A percentile compares a stretch with the other conserved stretches of the same genome.
These are phyloP conservation scores for Cinnamomum micranthum DNA, from an alignment of 164 flowering plant species.

Conservation along the genomic window DNA sequence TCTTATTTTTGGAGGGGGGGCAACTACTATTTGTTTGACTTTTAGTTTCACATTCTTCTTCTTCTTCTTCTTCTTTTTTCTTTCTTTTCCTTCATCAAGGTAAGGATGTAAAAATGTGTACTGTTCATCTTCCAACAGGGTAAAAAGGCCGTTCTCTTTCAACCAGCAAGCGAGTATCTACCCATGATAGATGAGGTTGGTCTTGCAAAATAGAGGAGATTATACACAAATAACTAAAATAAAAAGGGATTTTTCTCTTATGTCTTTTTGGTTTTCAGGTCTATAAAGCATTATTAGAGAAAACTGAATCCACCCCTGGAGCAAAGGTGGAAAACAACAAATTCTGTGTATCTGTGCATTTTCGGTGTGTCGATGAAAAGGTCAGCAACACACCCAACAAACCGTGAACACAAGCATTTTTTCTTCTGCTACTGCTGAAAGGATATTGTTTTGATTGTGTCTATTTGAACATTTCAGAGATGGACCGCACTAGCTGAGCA, in stretches of 20 bases:
- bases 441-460: not conserved
- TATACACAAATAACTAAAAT: too few relatives aligned
- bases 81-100: too few relatives aligned
- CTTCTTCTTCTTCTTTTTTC: too few relatives aligned
- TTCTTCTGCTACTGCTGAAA: not conserved
- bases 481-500: constrained; percentile 70
- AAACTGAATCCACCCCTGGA: constrained; percentile 63
- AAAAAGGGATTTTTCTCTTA: too few relatives aligned
- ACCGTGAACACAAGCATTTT: not conserved
- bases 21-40: too few relatives aligned
- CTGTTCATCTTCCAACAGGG: constrained; percentile 4
- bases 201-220: not conserved
- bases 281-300: constrained; percentile 54
- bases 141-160: constrained; percentile 11
- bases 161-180: constrained; percentile 16
- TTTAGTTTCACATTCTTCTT: too few relatives aligned
- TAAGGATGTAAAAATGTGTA: not conserved
- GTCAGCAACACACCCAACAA: constrained; percentile 21
- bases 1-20: too few relatives aligned
- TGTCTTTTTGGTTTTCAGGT: constrained; percentile 36
- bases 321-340: constrained; percentile 86
- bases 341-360: constrained; percentile 90
- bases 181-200: constrained; percentile 21
- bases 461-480: constrained; percentile 32
- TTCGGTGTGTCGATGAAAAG: constrained; percentile 86